These are phyloP conservation scores for Clitocybe nebularis DNA, from an alignment of 1,284 basidiomycete species.

Conservation along the genomic window DNA sequence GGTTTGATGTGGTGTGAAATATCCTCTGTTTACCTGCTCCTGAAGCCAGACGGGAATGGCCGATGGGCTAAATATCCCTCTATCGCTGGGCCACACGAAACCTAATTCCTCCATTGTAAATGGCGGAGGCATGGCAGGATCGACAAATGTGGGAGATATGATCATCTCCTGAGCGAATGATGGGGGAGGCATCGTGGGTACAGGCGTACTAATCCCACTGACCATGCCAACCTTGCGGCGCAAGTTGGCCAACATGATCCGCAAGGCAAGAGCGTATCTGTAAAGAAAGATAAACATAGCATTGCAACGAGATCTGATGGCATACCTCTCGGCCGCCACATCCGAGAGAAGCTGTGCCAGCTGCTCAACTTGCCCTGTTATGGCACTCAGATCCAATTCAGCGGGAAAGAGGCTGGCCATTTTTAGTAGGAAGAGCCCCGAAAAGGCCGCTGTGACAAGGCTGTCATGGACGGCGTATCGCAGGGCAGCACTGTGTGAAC, in stretches of 20 bases:
- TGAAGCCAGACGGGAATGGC: constrained; percentile 79
- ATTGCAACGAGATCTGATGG: background rate
- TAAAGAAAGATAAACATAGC: constrained; percentile 7
- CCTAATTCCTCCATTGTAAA: constrained; percentile 82
- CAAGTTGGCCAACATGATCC: constrained; percentile 87
- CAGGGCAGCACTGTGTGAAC: constrained; percentile 57
- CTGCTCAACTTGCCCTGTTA: constrained; percentile 79
- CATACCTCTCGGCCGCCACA: constrained; percentile 79
- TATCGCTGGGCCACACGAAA: constrained; percentile 71
- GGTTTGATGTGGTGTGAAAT: background rate
- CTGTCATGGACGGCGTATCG: constrained; percentile 91
- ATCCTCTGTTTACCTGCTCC: constrained; percentile 52
- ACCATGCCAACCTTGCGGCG: constrained; percentile 78
- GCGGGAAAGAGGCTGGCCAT: constrained; percentile 84
- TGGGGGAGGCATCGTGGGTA: constrained; percentile 47
- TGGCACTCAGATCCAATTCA: constrained; percentile 72
- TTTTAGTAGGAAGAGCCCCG: constrained; percentile 88
- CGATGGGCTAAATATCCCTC: constrained; percentile 72
- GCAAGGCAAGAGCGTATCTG: constrained; percentile 83
- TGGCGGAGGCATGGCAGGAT: constrained; percentile 56
- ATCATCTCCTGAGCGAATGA: constrained; percentile 53
- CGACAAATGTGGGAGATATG: constrained; percentile 51
- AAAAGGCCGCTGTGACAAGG: constrained; percentile 88
- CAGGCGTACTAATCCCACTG: constrained; percentile 46
- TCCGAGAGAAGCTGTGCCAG: constrained; percentile 79